Evolutionary conservation across 1,284 basidiomycete species (phyloP).

Genomic region (Schizophyllum commune): DNA sequence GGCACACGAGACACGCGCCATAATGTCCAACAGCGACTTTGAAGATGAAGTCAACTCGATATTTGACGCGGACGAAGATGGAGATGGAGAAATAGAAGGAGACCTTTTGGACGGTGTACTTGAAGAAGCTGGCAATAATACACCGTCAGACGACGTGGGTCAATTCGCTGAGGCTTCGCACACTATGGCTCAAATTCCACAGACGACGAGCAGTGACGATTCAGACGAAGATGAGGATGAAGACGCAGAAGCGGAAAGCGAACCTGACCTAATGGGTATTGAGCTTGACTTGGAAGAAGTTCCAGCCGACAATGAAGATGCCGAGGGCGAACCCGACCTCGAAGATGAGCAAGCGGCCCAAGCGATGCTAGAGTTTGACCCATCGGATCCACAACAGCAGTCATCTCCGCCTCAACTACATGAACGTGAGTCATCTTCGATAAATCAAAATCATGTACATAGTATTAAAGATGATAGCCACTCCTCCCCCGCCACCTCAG

Average conservation of each 20-base stretch:
- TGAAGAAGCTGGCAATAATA: background rate
- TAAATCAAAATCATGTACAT: conserved; percentile 18
- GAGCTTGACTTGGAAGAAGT: background rate
- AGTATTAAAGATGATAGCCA: conserved; percentile 7
- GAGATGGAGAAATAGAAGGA: background rate
- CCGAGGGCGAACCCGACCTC: conserved; percentile 48
- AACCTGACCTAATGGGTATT: background rate
- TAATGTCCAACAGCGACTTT: conserved; percentile 56
- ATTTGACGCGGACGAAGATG: conserved; percentile 37
- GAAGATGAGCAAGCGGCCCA: conserved; percentile 28
- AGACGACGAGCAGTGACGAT: background rate
- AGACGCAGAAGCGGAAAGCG: background rate
- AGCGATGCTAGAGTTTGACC: conserved; percentile 8
- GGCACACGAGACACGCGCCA: background rate
- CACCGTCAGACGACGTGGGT: background rate
- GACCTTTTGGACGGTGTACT: background rate
- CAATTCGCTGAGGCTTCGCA: background rate
- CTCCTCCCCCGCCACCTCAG: conserved; percentile 15
- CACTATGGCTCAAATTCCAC: background rate
- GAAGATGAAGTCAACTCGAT: conserved; percentile 53
- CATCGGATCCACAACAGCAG: conserved; percentile 32
- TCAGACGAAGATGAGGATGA: background rate
- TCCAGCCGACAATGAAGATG: conserved; percentile 49
- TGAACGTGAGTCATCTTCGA: conserved; percentile 22
- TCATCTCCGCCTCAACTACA: conserved; percentile 27